Conservation (phyloP, 2,329 filamentous ascomycete species). For the Didymella segeticola region DNA sequence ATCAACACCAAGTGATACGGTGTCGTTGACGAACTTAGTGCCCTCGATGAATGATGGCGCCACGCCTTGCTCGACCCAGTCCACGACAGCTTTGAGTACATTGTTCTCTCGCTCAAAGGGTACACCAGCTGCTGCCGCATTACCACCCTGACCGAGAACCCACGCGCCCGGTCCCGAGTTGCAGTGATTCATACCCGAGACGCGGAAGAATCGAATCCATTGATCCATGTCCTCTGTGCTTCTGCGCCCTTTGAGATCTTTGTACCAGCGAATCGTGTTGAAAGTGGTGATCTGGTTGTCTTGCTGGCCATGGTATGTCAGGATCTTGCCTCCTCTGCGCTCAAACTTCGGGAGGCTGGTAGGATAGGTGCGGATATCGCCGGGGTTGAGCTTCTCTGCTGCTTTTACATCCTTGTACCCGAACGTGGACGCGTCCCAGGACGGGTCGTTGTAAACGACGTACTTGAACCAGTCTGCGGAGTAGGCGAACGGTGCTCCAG, state of each 20-base stretch:
- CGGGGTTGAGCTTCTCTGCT: conserved; percentile 45
- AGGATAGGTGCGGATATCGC: conserved; percentile 46
- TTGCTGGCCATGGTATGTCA: conserved; percentile 54
- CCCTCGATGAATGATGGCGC: conserved; percentile 48
- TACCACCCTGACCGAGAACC: conserved; percentile 36
- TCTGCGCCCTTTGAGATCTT: conserved; percentile 42
- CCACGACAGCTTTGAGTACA: conserved; percentile 51
- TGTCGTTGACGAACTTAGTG: conserved; percentile 48
- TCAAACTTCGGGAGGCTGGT: conserved; percentile 43
- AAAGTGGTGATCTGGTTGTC: conserved; percentile 55
- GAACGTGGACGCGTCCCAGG: conserved; percentile 31
- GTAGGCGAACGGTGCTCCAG: conserved; percentile 47
- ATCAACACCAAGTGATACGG: conserved; percentile 49
- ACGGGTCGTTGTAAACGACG: conserved; percentile 50
- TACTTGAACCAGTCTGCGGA: conserved; percentile 55
- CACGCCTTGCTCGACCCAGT: conserved; percentile 51
- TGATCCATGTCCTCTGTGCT: conserved; percentile 24
- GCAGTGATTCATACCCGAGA: conserved; percentile 62
- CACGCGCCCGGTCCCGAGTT: conserved; percentile 54
- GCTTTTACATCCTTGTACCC: conserved; percentile 31
- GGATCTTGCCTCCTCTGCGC: conserved; percentile 51
- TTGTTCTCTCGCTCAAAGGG: conserved; percentile 25
- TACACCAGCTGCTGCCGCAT: conserved; percentile 25
- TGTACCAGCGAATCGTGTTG: conserved; percentile 55
- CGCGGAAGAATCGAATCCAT: conserved; percentile 58